phyloP scores from a whole-genome alignment of 2,329 filamentous ascomycete genomes.

The Hymenoscyphus fraxineus region DNA sequence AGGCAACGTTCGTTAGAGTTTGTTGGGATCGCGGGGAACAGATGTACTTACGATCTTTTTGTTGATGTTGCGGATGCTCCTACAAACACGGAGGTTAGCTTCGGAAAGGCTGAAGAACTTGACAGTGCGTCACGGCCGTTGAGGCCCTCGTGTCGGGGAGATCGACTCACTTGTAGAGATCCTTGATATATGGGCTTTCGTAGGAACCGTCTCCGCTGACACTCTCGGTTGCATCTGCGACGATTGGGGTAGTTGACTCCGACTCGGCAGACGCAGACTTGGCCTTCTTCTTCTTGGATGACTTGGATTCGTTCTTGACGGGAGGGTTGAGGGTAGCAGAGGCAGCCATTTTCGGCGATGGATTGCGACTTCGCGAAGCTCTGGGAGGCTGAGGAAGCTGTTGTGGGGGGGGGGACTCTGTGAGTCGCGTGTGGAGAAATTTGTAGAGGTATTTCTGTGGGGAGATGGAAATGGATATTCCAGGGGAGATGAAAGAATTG shows the following conservation, averaged over 20 bases:
- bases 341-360: constrained; percentile 54
- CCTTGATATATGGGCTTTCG: constrained; percentile 79
- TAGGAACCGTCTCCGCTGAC: constrained; percentile 48
- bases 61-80: constrained; percentile 84
- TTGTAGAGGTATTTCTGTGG: neutral
- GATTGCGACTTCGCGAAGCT: constrained; percentile 2
- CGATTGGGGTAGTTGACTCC: constrained; percentile 43
- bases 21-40: neutral
- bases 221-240: constrained; percentile 41
- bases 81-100: constrained; percentile 38
- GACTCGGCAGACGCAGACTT: constrained; percentile 49
- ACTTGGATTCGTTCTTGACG: constrained; percentile 59
- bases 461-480: constrained; percentile 3
- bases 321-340: constrained; percentile 60
- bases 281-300: constrained; percentile 65
- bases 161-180: constrained; percentile 78
- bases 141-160: neutral
- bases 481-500: neutral
- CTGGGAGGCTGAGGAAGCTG: constrained; percentile 12
- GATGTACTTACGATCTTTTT: constrained; percentile 82
- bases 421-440: constrained; percentile 12
- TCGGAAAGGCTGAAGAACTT: neutral
- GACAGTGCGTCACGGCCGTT: neutral
- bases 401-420: constrained; percentile 11
- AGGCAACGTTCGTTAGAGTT: constrained; percentile 20